phyloP scores from a whole-genome alignment of 306 rosid genomes.

The Sindora glabra region DNA sequence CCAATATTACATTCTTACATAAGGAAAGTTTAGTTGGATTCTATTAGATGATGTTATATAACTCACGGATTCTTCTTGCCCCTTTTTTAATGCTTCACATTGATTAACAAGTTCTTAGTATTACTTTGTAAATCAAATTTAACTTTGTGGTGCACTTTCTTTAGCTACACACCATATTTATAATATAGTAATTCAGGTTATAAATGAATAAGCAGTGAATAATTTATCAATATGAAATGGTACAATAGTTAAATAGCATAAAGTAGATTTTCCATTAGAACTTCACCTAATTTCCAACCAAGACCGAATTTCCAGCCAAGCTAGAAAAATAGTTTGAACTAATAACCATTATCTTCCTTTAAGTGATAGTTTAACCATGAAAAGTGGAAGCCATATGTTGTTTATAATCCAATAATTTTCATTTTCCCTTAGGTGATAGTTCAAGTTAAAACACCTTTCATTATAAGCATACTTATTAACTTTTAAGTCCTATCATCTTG shows the following conservation, averaged over 20 bases:
- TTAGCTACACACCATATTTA: slow-evolving; percentile 45
- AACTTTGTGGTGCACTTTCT: slow-evolving; percentile 63
- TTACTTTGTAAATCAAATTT: slow-evolving; percentile 65
- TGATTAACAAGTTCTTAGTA: slow-evolving; percentile 59
- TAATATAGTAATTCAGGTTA: slow-evolving; percentile 1
- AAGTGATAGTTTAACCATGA: too few relatives aligned
- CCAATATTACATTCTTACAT: background rate
- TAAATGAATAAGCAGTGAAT: background rate
- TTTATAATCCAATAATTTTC: too few relatives aligned
- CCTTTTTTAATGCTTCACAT: slow-evolving; percentile 60
- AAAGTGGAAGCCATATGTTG: too few relatives aligned
- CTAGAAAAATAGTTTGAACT: too few relatives aligned
- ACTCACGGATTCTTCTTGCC: slow-evolving; percentile 90
- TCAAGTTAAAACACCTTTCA: too few relatives aligned
- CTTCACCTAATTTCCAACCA: slow-evolving; percentile 91
- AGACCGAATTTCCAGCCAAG: too few relatives aligned
- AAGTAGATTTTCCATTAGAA: background rate
- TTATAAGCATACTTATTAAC: too few relatives aligned
- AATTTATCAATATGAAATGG: slow-evolving; percentile 14
- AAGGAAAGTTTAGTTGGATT: slow-evolving; percentile 1
- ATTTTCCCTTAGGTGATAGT: too few relatives aligned
- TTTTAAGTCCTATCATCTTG: too few relatives aligned
- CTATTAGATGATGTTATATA: slow-evolving; percentile 1
- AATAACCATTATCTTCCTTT: too few relatives aligned
- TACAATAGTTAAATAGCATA: slow-evolving; percentile 2